phyloP scores from a whole-genome alignment of 2,329 filamentous ascomycete species.

The Ascochyta lentis region DNA sequence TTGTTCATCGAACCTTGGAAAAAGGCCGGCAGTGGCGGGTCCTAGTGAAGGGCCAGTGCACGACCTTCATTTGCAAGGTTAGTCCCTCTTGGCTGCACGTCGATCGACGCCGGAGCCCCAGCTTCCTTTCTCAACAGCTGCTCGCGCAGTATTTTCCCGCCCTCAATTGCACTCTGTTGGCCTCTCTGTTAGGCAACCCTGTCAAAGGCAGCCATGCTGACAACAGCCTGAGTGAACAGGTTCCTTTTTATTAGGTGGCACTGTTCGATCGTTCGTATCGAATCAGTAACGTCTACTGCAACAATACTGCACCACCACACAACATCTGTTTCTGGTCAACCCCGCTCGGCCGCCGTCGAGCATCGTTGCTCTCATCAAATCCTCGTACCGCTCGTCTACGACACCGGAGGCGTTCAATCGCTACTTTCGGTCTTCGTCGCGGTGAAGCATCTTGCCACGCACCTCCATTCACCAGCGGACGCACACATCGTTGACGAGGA shows the following conservation, averaged over 20 bases:
- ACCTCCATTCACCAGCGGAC: conserved; percentile 14
- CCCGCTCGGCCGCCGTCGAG: conserved; percentile 10
- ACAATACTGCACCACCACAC: conserved; percentile 19
- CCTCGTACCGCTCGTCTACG: conserved; percentile 16
- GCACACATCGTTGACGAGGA: background rate
- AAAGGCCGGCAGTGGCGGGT: conserved; percentile 15
- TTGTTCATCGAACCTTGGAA: conserved; percentile 3
- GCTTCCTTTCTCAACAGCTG: conserved; percentile 33
- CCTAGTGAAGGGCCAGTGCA: conserved; percentile 11
- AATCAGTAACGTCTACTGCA: background rate
- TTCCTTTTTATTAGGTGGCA: background rate
- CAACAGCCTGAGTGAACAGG: conserved; percentile 25
- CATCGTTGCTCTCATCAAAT: background rate
- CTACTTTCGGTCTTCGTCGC: conserved; percentile 22
- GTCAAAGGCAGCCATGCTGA: conserved; percentile 31
- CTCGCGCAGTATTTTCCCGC: conserved; percentile 14
- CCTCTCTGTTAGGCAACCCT: conserved; percentile 20
- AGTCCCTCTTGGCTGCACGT: conserved; percentile 19
- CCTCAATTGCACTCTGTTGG: conserved; percentile 20
- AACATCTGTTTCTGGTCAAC: conserved; percentile 14
- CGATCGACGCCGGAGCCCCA: conserved; percentile 24
- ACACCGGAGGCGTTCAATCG: conserved; percentile 34
- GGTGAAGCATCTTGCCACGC: conserved; percentile 15
- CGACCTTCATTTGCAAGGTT: conserved; percentile 19
- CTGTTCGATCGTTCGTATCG: background rate